Conservation (phyloP, 1,284 basidiomycete genomes). For the Takashimella tepidaria region DNA sequence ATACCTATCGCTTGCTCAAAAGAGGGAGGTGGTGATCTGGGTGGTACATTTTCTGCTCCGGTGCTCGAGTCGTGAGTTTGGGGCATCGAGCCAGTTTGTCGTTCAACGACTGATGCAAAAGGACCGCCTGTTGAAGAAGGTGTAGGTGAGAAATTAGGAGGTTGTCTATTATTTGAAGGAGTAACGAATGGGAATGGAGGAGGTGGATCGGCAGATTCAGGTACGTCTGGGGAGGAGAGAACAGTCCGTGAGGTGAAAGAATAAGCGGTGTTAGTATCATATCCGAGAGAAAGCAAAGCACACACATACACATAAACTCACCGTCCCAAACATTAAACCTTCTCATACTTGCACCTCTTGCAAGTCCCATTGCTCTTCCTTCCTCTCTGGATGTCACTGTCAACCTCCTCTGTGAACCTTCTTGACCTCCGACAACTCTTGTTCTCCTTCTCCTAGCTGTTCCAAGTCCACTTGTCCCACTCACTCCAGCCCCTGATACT, state of each 20-base stretch:
- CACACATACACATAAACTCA: slow-evolving; percentile 15
- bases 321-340: slow-evolving; percentile 45
- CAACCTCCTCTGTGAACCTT: slow-evolving; percentile 14
- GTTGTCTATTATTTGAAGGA: slow-evolving; percentile 23
- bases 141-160: too few relatives aligned
- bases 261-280: too few relatives aligned
- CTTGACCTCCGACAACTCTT: slow-evolving; percentile 23
- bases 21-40: slow-evolving; percentile 37
- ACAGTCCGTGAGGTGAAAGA: too few relatives aligned
- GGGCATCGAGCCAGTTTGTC: too few relatives aligned
- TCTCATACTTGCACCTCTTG: slow-evolving; percentile 42
- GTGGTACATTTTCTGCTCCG: slow-evolving; percentile 6
- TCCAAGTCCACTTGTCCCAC: background rate
- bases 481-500: background rate
- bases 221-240: slow-evolving; percentile 37
- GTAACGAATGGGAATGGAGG: slow-evolving; percentile 42
- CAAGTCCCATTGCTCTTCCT: slow-evolving; percentile 34
- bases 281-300: too few relatives aligned
- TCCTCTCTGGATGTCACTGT: slow-evolving; percentile 37
- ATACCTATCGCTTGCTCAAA: slow-evolving; percentile 33
- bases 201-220: slow-evolving; percentile 35
- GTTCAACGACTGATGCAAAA: too few relatives aligned
- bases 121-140: too few relatives aligned
- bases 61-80: background rate
- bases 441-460: slow-evolving; percentile 17